Evolutionary conservation across 306 rosid genomes (phyloP).

Genomic region (Malus orientalis): DNA sequence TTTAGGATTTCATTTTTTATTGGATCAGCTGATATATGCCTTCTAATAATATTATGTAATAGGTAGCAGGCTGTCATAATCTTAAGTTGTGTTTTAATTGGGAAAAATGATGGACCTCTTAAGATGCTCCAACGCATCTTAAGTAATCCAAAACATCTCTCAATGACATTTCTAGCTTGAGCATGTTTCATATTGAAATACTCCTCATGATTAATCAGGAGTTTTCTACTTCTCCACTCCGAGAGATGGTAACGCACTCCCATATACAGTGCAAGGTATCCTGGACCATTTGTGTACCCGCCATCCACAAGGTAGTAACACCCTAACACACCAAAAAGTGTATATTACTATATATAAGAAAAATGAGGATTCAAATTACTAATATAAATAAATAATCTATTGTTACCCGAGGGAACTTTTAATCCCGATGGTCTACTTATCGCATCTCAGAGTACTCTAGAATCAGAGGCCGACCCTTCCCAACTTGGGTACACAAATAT

Average conservation of each 20-base stretch:
- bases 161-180: not conserved
- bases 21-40: not conserved
- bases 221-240: not conserved
- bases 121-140: not conserved
- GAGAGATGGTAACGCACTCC: not conserved
- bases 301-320: not conserved
- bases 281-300: not conserved
- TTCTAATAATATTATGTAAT: not conserved
- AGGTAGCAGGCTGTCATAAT: not conserved
- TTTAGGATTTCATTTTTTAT: not conserved
- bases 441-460: no score
- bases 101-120: not conserved
- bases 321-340: not conserved
- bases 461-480: no score
- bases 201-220: not conserved
- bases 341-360: not conserved
- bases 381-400: not conserved
- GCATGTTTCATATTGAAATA: not conserved
- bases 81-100: not conserved
- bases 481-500: no score
- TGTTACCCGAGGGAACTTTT: not conserved
- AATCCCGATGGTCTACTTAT: not conserved
- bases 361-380: not conserved
- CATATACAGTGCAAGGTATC: not conserved
- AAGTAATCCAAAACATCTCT: not conserved